Conservation (phyloP, 2,329 filamentous ascomycete species). For the Fusarium sp. region DNA sequence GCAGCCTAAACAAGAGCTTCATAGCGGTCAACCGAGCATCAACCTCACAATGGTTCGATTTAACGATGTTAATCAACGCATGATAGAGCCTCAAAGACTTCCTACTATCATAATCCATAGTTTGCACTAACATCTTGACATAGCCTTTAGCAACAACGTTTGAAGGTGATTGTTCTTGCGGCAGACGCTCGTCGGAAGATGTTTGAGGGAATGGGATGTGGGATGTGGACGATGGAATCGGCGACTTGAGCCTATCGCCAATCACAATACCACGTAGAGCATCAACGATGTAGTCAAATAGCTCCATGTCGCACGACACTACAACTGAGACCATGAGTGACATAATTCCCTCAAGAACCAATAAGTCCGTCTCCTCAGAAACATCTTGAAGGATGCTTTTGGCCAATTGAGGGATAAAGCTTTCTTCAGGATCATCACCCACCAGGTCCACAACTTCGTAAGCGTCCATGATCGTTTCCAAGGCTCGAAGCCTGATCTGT, state of each 20-base stretch:
- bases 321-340: conserved; percentile 75
- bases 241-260: conserved; percentile 62
- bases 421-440: conserved; percentile 69
- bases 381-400: conserved; percentile 72
- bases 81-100: conserved; percentile 76
- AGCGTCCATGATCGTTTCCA: conserved; percentile 71
- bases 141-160: conserved; percentile 80
- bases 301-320: conserved; percentile 66
- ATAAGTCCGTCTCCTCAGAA: conserved; percentile 72
- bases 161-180: conserved; percentile 66
- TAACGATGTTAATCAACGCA: conserved; percentile 73
- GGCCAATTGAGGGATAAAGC: conserved; percentile 70
- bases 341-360: conserved; percentile 74
- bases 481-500: conserved; percentile 71
- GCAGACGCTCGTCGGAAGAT: conserved; percentile 35
- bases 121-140: conserved; percentile 80
- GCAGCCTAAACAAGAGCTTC: conserved; percentile 83
- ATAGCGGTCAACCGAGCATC: conserved; percentile 81
- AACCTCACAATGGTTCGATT: conserved; percentile 69
- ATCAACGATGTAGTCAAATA: conserved; percentile 71
- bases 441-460: conserved; percentile 71
- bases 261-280: conserved; percentile 65
- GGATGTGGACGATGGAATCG: conserved; percentile 52
- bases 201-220: conserved; percentile 44
- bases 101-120: conserved; percentile 73